Conservation (phyloP, 1,139 yeast species). For the Chernovozyma sophiae-reginae region DNA sequence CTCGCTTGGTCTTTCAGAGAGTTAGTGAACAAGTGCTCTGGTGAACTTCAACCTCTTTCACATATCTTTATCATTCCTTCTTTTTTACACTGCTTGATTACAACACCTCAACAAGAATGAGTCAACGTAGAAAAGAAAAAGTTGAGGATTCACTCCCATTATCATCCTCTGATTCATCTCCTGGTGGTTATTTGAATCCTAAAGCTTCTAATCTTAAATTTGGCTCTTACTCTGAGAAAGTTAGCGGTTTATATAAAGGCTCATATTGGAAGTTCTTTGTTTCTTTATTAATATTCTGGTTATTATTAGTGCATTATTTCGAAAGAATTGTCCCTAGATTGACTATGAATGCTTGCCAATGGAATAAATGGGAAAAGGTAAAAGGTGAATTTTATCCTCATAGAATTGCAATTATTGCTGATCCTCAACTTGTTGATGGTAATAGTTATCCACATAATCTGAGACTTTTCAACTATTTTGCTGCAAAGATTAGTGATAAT, state of each 20-base stretch:
- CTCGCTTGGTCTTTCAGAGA: too few species aligned
- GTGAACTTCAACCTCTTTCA: too few species aligned
- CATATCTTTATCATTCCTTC: constrained; percentile 5
- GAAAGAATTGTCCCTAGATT: constrained; percentile 56
- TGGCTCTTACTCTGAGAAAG: background rate
- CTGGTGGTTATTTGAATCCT: too few species aligned
- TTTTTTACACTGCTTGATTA: constrained; percentile 6
- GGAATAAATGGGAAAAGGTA: constrained; percentile 67
- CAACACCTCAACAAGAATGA: constrained; percentile 10
- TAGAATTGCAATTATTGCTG: constrained; percentile 60
- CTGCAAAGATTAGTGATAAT: constrained; percentile 58
- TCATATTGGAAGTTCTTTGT: constrained; percentile 2
- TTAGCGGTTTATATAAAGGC: background rate
- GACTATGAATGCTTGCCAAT: constrained; percentile 50
- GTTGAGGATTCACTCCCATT: background rate
- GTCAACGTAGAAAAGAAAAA: constrained; percentile 15
- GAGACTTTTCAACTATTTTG: constrained; percentile 37
- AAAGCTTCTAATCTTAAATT: background rate
- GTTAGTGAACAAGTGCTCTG: too few species aligned
- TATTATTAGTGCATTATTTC: constrained; percentile 47
- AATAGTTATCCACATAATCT: constrained; percentile 55
- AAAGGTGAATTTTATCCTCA: constrained; percentile 39
- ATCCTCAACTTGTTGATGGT: constrained; percentile 44
- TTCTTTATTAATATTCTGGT: constrained; percentile 39
- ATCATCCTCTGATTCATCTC: background rate